These are phyloP conservation scores for Quercus mongolica DNA, from an alignment of 306 rosid species.

Conservation along the genomic window DNA sequence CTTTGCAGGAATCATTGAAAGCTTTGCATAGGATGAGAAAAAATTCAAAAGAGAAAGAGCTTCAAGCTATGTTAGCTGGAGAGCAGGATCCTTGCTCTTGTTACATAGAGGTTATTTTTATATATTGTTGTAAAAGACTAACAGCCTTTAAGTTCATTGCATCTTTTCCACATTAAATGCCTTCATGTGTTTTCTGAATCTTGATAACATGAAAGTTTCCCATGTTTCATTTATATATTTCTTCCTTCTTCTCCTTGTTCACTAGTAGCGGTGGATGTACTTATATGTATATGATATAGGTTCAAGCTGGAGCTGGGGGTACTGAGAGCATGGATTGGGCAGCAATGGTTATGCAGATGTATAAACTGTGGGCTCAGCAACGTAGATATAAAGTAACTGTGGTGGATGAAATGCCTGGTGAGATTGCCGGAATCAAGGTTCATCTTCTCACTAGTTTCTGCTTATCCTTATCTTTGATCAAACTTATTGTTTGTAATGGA, in stretches of 20 bases:
- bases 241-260: neutral
- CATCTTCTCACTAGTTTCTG: conserved; percentile 41
- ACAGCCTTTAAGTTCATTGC: neutral
- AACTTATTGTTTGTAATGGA: neutral
- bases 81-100: conserved; percentile 87
- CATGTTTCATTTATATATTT: neutral
- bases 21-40: conserved; percentile 73
- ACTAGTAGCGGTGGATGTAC: conserved; percentile 1
- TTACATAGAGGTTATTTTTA: conserved; percentile 75
- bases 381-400: conserved; percentile 67
- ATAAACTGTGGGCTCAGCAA: conserved; percentile 75
- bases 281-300: conserved; percentile 38
- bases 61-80: conserved; percentile 83
- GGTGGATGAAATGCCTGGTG: conserved; percentile 95
- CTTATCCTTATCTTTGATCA: conserved; percentile 5
- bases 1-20: conserved; percentile 66
- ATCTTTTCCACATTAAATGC: conserved; percentile 4
- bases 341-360: conserved; percentile 95
- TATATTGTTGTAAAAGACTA: neutral
- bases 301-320: conserved; percentile 99
- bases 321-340: conserved; percentile 99
- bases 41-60: conserved; percentile 79
- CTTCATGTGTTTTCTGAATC: neutral
- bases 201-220: neutral
- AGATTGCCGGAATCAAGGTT: conserved; percentile 98